phyloP scores from a whole-genome alignment of 345 rosid genomes.

The Salix suchowensis region DNA sequence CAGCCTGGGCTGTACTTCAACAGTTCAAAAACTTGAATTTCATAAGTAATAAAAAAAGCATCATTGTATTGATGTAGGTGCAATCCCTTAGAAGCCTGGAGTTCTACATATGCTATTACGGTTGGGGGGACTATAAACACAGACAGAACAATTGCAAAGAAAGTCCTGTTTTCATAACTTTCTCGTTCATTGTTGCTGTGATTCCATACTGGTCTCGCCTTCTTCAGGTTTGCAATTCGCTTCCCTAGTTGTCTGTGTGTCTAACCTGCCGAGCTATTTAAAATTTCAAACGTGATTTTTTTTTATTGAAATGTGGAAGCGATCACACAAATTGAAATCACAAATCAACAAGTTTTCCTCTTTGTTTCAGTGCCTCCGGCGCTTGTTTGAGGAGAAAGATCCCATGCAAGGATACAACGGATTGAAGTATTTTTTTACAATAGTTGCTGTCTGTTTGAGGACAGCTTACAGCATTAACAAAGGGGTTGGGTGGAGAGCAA shows the following conservation, averaged over 20 bases:
- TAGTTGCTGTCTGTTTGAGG: conserved; percentile 54
- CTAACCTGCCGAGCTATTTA: neutral
- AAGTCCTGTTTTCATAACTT: conserved; percentile 31
- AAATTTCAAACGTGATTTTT: neutral
- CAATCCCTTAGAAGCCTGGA: conserved; percentile 70
- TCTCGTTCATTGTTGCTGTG: conserved; percentile 51
- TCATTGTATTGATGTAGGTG: conserved; percentile 29
- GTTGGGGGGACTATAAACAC: conserved; percentile 54
- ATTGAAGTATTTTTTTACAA: conserved; percentile 48
- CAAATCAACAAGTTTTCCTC: neutral
- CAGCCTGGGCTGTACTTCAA: neutral
- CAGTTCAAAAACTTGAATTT: neutral
- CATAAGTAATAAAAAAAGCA: neutral
- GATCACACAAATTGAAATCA: neutral
- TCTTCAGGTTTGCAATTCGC: conserved; percentile 39
- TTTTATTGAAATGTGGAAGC: neutral
- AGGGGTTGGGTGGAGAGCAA: conserved; percentile 33
- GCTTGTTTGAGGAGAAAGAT: conserved; percentile 56
- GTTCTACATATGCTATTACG: conserved; percentile 68
- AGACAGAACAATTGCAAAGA: conserved; percentile 40
- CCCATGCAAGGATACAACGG: conserved; percentile 51
- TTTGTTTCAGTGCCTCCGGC: conserved; percentile 46
- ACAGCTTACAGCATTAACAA: conserved; percentile 42
- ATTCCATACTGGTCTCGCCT: conserved; percentile 60
- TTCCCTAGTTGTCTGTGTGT: neutral